Evolutionary conservation across 208 protist species (phyloP).

Genomic region (Spongospora subterranea): DNA sequence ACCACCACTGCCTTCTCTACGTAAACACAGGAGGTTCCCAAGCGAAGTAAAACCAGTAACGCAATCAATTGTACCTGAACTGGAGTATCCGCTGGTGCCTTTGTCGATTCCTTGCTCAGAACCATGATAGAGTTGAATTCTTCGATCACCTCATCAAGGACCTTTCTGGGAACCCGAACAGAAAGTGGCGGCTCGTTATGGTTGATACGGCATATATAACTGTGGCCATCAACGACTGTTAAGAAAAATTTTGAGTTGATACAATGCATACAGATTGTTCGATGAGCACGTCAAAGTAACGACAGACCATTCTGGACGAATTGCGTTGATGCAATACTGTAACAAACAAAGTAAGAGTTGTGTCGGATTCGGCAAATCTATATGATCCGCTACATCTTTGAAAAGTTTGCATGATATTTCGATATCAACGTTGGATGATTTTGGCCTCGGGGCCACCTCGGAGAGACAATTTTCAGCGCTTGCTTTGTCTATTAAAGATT

Average conservation of each 20-base stretch:
- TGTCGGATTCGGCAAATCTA: neutral
- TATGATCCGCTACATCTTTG: neutral
- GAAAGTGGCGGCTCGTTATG: neutral
- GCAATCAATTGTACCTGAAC: neutral
- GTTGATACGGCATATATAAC: neutral
- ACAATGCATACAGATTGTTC: neutral
- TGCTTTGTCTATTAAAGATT: neutral
- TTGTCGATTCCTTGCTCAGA: neutral
- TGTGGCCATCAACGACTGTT: neutral
- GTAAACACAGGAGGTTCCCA: neutral
- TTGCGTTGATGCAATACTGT: neutral
- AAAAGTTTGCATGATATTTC: neutral
- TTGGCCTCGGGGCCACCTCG: neutral
- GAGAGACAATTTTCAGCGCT: neutral
- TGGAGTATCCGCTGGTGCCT: neutral
- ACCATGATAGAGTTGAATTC: neutral
- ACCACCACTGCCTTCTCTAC: neutral
- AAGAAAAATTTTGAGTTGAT: neutral
- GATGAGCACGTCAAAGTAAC: neutral
- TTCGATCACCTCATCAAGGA: neutral
- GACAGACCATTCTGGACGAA: neutral
- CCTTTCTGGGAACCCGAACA: neutral
- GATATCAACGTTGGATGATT: neutral
- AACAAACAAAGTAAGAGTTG: neutral
- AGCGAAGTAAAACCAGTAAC: neutral